Base-by-base conservation (phyloP, 1,139 yeast species). In the Yamadazyma membranifaciens region DNA sequence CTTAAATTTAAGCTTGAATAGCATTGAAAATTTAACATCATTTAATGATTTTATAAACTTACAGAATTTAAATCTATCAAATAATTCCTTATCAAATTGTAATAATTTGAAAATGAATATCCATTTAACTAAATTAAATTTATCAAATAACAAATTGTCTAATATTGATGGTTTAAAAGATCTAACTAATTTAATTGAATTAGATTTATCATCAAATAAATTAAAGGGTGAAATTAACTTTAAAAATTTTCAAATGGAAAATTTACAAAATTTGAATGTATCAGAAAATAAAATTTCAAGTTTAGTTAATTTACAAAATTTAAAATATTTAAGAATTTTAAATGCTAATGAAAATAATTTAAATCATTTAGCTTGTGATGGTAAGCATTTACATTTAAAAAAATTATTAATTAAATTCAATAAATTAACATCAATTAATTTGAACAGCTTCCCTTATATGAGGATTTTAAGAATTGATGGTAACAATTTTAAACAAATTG, bases 381-480 rank as follows among this genome's bases (percentile, higher is more conserved):
- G 42, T 2, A 55, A 45, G 24, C 73, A 69, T 45, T 32, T 36
- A 1, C 56, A 51, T 30, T 57, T 78, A 49, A 75, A 70, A 50
- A 76, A 77, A 49, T 52, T 79, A 25, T 51, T 65, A 20, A 41
- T 78, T 26, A 73, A 69, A 44, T 62, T 64, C 43, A 78, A 78
- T 49, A 52, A 55, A 3, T 49, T 78, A 27, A 44, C 43, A 13
- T 38, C 37, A 2, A 48, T 78, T 12, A 63, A 71, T 38, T 48
- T 75, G 9, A 47, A 47, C 2, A 42, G 49, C 9, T 69, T 63
- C 43, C 75, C 75, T 1, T 57, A 49, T 27, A 60, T 78, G 44
- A 59, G 80, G 36, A 70, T 68, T 4, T 55, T 79, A 31, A 62
- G 78, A 39, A 50, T 76, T 24, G 82, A 78, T 51, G 74, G 79